Evolutionary conservation across 805 yeast genomes (phyloP).

Genomic region (Lachancea nothofagi): DNA sequence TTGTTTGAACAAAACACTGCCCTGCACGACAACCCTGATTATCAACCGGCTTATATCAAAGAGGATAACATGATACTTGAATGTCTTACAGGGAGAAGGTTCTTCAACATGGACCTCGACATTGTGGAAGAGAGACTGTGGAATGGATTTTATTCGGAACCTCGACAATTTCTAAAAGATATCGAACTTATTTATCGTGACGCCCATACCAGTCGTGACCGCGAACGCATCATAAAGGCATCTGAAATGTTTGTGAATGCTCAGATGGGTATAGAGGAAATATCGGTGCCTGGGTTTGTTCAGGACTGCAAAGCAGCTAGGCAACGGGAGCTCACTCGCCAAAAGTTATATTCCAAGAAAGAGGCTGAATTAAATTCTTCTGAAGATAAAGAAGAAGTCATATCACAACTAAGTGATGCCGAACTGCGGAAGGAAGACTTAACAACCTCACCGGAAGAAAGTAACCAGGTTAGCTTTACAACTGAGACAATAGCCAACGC

Average conservation of each 20-base stretch:
- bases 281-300: conserved; percentile 63
- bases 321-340: conserved; percentile 56
- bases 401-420: neutral
- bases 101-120: conserved; percentile 86
- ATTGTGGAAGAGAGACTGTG: conserved; percentile 90
- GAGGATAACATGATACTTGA: conserved; percentile 79
- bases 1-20: conserved; percentile 57
- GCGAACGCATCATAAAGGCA: conserved; percentile 76
- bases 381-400: neutral
- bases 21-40: conserved; percentile 30
- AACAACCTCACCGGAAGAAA: neutral
- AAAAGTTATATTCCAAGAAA: conserved; percentile 35
- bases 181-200: conserved; percentile 79
- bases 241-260: conserved; percentile 96
- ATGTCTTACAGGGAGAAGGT: conserved; percentile 62
- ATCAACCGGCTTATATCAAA: conserved; percentile 42
- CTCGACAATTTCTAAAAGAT: conserved; percentile 82
- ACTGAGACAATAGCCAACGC: neutral
- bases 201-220: conserved; percentile 64
- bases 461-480: neutral
- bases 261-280: conserved; percentile 90
- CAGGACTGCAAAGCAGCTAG: conserved; percentile 72
- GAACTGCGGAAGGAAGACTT: neutral
- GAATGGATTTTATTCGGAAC: conserved; percentile 94
- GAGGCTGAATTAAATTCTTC: conserved; percentile 1